phyloP scores from a whole-genome alignment of 805 yeast species.

The Zygoascus flipseniorum region DNA sequence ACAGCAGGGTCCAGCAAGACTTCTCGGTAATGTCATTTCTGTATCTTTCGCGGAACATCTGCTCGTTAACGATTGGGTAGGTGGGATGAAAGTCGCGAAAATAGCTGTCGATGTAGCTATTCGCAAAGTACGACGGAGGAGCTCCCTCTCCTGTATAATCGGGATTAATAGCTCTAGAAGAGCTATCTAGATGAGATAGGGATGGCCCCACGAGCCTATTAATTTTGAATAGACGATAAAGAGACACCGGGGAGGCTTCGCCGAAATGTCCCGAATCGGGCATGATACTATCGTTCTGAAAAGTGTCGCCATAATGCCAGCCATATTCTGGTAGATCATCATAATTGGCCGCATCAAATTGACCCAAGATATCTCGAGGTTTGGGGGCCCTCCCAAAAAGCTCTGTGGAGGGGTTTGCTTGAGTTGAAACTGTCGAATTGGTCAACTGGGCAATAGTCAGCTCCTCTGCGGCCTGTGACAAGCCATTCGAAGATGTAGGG shows the following conservation, averaged over 20 bases:
- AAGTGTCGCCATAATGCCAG: background rate
- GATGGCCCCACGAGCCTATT: background rate
- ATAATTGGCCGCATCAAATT: background rate
- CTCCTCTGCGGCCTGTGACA: background rate
- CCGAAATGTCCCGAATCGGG: background rate
- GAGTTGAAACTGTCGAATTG: background rate
- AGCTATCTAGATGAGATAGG: background rate
- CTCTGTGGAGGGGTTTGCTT: background rate
- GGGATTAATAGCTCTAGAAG: background rate
- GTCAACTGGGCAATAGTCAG: background rate
- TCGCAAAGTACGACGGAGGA: conserved; percentile 11
- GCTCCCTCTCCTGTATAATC: background rate
- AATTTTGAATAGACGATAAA: background rate
- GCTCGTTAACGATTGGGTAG: conserved; percentile 51
- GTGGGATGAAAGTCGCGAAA: conserved; percentile 53
- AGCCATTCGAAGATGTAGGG: background rate
- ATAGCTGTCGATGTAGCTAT: conserved; percentile 41
- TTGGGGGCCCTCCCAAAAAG: background rate
- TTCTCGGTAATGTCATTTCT: conserved; percentile 36
- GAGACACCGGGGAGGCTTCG: background rate
- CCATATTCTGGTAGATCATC: background rate
- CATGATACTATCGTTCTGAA: background rate
- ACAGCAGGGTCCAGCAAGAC: conserved; percentile 43
- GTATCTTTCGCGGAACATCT: conserved; percentile 40
- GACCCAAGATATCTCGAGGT: background rate